Base-by-base conservation (phyloP, 2,329 filamentous ascomycete genomes). In the Epichloe baconii region DNA sequence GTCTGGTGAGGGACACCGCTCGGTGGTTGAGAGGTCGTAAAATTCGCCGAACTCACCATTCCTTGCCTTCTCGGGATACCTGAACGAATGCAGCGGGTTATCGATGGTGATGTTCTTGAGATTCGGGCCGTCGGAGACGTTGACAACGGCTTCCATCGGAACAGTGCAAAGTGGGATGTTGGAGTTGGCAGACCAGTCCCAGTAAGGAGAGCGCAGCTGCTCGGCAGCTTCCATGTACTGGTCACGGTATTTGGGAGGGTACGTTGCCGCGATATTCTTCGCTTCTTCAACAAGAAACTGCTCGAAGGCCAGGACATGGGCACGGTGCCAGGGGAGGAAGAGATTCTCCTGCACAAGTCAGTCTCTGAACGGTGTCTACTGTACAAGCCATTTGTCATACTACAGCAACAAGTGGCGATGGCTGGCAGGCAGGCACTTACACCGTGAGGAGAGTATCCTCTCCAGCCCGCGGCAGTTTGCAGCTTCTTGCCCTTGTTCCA, bases 291-390 rank as follows among this genome's bases (percentile, higher is more conserved):
- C 72, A 5, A 82, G 65, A 14, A 67, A 59, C 74, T 82, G 78
- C 76, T 82, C 78, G 51, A 69, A 79, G 5, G 80, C 66, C 7
- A 71, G 65, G 42, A 79, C 58, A 53, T 76, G 80, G 3, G 76
- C 72, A 5, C 77, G 73, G 60, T 82, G 78, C 78, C 76, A 81
- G 17, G 72, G 62, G 6, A 71, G 58, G 55, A 79, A 77, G 23
- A 73, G 59, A n/a, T 68, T 63, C 59, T 77, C 71, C 74, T 76
- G 41, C 15, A 21, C 44, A 51, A 47, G 12, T 37, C 36, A 44
- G 23, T 42, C 19, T 21, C 15, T 26, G 41, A n/a, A 40, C 1
- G 8, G 17, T 44, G n/a, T n/a, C 45, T 23, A 12, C 40, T 19
- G 3, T 19, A 5, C n/a, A 44, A 49, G 38, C 15, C 14, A 12